These are phyloP conservation scores for Acanthamoeba royreba DNA, from an alignment of 208 protist genomes.

Conservation along the genomic window DNA sequence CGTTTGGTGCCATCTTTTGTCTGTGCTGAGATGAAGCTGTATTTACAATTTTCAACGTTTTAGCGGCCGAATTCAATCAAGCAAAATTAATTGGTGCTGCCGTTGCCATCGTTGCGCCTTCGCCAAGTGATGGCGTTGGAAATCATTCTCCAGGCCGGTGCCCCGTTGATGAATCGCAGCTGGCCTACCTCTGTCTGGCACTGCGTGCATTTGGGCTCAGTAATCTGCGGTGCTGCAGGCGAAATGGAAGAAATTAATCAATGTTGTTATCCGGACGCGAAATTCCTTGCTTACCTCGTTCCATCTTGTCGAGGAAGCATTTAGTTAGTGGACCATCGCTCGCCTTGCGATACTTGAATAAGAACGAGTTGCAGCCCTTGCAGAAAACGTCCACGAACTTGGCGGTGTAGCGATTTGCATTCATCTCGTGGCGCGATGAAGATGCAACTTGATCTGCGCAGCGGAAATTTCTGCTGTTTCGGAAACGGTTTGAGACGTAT, in stretches of 20 bases:
- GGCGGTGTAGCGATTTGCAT: background rate
- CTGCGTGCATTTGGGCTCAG: background rate
- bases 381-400: constrained; percentile 14
- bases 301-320: constrained; percentile 12
- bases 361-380: background rate
- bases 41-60: background rate
- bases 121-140: background rate
- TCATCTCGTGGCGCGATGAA: background rate
- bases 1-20: no score
- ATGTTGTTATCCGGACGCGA: no score
- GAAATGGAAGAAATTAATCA: no score
- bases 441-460: no score
- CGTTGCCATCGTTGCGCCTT: background rate
- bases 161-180: background rate
- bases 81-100: background rate
- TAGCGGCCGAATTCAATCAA: no score
- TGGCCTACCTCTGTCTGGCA: background rate
- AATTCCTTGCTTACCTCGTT: background rate
- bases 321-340: background rate
- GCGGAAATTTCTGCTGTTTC: no score
- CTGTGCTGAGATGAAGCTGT: no score
- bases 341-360: background rate
- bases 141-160: background rate
- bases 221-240: background rate
- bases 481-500: no score